phyloP scores from a whole-genome alignment of 495 filamentous ascomycete genomes.

The Daldinia childiae region DNA sequence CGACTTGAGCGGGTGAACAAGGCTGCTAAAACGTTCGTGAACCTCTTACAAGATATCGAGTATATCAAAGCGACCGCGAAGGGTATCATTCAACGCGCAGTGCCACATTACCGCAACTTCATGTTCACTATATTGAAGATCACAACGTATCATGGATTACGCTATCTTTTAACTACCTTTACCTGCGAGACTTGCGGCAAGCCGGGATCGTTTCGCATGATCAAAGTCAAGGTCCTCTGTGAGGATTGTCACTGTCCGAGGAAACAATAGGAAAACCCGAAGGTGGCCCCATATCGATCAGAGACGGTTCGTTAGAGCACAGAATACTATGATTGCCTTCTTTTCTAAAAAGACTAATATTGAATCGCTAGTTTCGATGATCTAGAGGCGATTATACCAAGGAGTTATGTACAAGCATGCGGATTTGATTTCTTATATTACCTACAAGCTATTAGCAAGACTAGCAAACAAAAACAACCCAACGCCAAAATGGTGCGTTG shows the following conservation, averaged over 20 bases:
- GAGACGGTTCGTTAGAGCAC: background rate
- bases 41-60: slow-evolving; percentile 2
- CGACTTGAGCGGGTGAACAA: slow-evolving; percentile 33
- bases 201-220: slow-evolving; percentile 36
- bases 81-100: slow-evolving; percentile 24
- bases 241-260: slow-evolving; percentile 48
- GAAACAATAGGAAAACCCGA: background rate
- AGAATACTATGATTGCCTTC: too few species aligned
- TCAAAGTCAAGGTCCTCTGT: slow-evolving; percentile 52
- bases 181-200: slow-evolving; percentile 24
- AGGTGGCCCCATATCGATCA: background rate
- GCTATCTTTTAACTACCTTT: slow-evolving; percentile 24
- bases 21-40: slow-evolving; percentile 17
- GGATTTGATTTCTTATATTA: background rate
- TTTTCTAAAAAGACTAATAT: background rate
- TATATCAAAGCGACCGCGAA: slow-evolving; percentile 20
- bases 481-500: background rate
- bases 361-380: background rate
- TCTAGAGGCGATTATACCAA: background rate
- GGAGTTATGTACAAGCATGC: background rate
- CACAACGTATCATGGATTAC: slow-evolving; percentile 23
- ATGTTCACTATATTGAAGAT: slow-evolving; percentile 38
- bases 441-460: background rate
- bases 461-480: background rate
- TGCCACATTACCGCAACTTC: slow-evolving; percentile 17